Evolutionary conservation across 2,329 filamentous ascomycete species (phyloP).

Genomic region (Chaetomium globosum): DNA sequence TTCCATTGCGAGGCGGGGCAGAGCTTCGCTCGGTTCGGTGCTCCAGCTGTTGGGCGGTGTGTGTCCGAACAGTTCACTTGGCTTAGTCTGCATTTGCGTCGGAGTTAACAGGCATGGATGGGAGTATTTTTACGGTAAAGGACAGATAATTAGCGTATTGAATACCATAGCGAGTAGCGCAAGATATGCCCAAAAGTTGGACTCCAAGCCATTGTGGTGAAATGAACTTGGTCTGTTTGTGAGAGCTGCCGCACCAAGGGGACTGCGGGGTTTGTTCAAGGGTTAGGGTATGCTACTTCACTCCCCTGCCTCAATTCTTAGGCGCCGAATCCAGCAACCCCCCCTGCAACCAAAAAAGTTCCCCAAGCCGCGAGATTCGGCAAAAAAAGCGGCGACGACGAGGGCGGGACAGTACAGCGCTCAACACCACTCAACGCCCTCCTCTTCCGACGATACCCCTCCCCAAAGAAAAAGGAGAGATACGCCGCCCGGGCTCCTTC

Average conservation of each 20-base stretch:
- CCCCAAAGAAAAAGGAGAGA: conserved; percentile 9
- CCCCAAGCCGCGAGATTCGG: conserved; percentile 16
- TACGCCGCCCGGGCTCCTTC: background rate
- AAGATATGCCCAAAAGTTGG: background rate
- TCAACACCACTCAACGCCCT: conserved; percentile 5
- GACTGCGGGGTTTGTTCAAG: background rate
- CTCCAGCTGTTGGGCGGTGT: background rate
- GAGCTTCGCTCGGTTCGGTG: background rate
- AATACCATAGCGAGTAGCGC: conserved; percentile 3
- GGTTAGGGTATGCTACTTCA: conserved; percentile 30
- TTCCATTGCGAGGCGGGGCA: conserved; percentile 4
- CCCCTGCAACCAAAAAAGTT: conserved; percentile 28
- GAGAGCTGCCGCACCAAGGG: background rate
- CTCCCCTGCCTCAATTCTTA: conserved; percentile 27
- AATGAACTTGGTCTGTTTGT: background rate
- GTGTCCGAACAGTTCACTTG: conserved; percentile 2
- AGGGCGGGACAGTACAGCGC: conserved; percentile 18
- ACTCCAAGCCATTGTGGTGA: background rate
- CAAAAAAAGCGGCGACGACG: conserved; percentile 28
- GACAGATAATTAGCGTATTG: background rate
- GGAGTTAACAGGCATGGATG: conserved; percentile 9
- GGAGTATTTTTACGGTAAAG: background rate
- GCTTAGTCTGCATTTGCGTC: conserved; percentile 15
- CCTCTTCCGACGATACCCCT: conserved; percentile 1
- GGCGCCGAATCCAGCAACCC: conserved; percentile 1